A percentile compares a stretch with the other conserved stretches of the same genome.
phyloP scores from a whole-genome alignment of 2,329 filamentous ascomycete species.

The Chaetomiaceae sp. region DNA sequence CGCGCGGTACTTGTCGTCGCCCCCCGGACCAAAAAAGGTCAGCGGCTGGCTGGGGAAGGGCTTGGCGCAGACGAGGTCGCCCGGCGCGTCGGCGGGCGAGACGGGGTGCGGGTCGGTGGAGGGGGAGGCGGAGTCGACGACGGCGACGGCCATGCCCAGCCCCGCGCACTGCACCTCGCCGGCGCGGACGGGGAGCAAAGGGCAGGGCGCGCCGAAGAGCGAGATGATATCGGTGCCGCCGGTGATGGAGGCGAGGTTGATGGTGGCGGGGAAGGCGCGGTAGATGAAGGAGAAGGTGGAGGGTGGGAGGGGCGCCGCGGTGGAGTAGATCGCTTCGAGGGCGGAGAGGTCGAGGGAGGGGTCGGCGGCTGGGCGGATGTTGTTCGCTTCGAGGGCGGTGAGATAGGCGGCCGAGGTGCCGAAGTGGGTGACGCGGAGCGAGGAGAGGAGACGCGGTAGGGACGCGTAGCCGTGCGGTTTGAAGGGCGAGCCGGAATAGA shows the following conservation, averaged over 20 bases:
- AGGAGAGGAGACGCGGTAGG: constrained; percentile 74
- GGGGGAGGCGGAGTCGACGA: constrained; percentile 49
- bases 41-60: constrained; percentile 90
- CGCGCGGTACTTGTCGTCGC: constrained; percentile 68
- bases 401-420: constrained; percentile 94
- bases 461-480: constrained; percentile 70
- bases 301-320: constrained; percentile 83
- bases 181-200: constrained; percentile 62
- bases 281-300: constrained; percentile 93
- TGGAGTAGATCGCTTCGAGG: constrained; percentile 85
- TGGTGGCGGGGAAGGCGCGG: constrained; percentile 65
- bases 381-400: constrained; percentile 77
- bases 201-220: constrained; percentile 81
- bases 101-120: constrained; percentile 42
- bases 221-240: constrained; percentile 96
- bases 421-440: constrained; percentile 81
- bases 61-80: constrained; percentile 79
- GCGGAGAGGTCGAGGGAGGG: constrained; percentile 51
- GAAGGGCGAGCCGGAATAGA: constrained; percentile 94
- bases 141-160: constrained; percentile 69
- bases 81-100: constrained; percentile 59
- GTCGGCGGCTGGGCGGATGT: constrained; percentile 52
- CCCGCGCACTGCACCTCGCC: constrained; percentile 75
- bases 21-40: constrained; percentile 72
- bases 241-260: constrained; percentile 89